Evolutionary conservation across 2,329 filamentous ascomycete genomes (phyloP).

Genomic region (Monilinia vaccinii-corymbosi): DNA sequence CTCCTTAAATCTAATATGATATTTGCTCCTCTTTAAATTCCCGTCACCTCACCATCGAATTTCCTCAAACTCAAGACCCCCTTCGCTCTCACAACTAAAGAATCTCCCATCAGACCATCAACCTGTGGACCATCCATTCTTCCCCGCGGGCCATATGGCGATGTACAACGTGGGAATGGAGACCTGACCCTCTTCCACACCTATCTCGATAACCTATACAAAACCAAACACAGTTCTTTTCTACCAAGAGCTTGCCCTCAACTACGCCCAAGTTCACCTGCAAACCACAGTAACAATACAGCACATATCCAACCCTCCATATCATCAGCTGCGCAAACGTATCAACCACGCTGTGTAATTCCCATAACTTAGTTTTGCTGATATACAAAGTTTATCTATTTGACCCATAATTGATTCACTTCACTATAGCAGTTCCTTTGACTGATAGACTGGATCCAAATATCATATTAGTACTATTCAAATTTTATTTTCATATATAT

Average conservation of each 20-base stretch:
- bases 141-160: too few species aligned
- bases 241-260: too few species aligned
- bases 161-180: too few species aligned
- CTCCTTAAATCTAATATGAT: too few species aligned
- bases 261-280: neutral
- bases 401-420: neutral
- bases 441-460: too few species aligned
- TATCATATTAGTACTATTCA: neutral
- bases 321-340: neutral
- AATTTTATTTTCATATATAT: neutral
- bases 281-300: neutral
- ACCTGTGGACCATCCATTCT: too few species aligned
- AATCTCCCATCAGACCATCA: neutral
- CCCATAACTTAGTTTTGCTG: neutral
- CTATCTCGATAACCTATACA: too few species aligned
- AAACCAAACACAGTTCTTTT: too few species aligned
- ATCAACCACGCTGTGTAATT: neutral
- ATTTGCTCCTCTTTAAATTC: neutral
- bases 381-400: neutral
- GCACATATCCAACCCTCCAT: neutral
- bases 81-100: neutral
- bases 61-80: neutral
- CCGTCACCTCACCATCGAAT: too few species aligned
- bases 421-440: neutral
- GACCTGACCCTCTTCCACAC: too few species aligned